A percentile compares a stretch with the other conserved stretches of the same genome.
Evolutionary conservation across 2,329 filamentous ascomycete species (phyloP).

Genomic region (Fusarium sp.): DNA sequence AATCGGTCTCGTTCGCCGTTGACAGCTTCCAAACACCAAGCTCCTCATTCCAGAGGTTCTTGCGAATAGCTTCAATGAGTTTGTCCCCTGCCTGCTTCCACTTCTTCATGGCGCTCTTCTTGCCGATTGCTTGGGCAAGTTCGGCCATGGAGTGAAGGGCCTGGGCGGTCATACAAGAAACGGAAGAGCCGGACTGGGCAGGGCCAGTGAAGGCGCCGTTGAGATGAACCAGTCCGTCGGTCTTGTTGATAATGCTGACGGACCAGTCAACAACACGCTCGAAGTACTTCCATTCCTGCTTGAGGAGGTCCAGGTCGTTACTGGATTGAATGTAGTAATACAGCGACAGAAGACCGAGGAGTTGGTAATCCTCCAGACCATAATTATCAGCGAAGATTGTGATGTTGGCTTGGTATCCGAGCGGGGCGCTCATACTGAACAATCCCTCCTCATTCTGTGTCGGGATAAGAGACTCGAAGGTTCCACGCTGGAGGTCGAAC

Average conservation of each 20-base stretch:
- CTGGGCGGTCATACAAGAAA: slow-evolving; percentile 10
- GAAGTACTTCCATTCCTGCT: slow-evolving; percentile 11
- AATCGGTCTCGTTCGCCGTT: slow-evolving; percentile 2
- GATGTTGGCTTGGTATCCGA: slow-evolving; percentile 10
- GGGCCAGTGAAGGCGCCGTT: slow-evolving; percentile 2
- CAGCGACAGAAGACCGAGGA: slow-evolving; percentile 7
- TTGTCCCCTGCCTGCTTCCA: neutral
- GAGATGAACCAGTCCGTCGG: slow-evolving; percentile 4
- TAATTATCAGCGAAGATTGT: neutral
- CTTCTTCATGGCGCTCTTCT: neutral
- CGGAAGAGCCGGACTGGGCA: slow-evolving; percentile 3
- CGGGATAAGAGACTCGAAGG: slow-evolving; percentile 7
- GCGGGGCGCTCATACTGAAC: slow-evolving; percentile 6
- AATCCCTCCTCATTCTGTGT: slow-evolving; percentile 13
- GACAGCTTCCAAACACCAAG: slow-evolving; percentile 13
- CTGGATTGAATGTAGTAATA: slow-evolving; percentile 9
- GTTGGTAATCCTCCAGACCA: slow-evolving; percentile 13
- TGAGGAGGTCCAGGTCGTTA: slow-evolving; percentile 3
- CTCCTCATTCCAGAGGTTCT: slow-evolving; percentile 12
- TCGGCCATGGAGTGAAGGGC: slow-evolving; percentile 11
- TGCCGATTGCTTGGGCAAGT: slow-evolving; percentile 6
- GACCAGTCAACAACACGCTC: slow-evolving; percentile 6
- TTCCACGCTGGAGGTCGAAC: slow-evolving; percentile 13
- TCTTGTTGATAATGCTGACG: slow-evolving; percentile 2
- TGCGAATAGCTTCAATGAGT: neutral